Conservation (phyloP, 306 rosid genomes). For the Macrotyloma uniflorum region DNA sequence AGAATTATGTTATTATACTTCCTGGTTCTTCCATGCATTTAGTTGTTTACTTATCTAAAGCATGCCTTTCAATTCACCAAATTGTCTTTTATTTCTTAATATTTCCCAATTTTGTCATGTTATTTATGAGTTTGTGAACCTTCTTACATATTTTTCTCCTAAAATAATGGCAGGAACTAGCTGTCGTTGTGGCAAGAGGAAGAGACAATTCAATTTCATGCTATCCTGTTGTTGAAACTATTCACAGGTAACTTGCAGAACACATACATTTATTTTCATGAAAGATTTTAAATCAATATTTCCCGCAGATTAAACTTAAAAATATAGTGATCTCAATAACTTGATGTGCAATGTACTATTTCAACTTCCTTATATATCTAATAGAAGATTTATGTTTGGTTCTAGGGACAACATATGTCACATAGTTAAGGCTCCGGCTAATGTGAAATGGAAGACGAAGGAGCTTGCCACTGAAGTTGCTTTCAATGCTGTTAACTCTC, state of each 20-base stretch:
- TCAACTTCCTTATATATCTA: constrained; percentile 28
- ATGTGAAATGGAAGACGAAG: constrained; percentile 67
- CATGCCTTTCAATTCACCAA: background rate
- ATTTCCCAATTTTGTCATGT: background rate
- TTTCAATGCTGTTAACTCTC: constrained; percentile 74
- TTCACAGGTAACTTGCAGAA: constrained; percentile 75
- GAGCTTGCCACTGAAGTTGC: constrained; percentile 80
- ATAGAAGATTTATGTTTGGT: constrained; percentile 36
- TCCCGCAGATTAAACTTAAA: constrained; percentile 18
- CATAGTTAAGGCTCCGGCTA: constrained; percentile 86
- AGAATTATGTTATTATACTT: constrained; percentile 26
- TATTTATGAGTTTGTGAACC: constrained; percentile 16
- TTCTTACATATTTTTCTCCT: background rate
- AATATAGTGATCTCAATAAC: background rate
- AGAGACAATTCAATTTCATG: constrained; percentile 76
- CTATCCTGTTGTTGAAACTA: constrained; percentile 92
- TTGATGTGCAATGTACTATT: constrained; percentile 14
- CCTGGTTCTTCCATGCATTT: constrained; percentile 18
- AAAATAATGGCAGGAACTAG: constrained; percentile 69
- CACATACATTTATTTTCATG: constrained; percentile 8
- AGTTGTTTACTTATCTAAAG: background rate
- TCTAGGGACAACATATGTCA: constrained; percentile 90
- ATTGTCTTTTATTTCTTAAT: background rate
- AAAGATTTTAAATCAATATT: constrained; percentile 9
- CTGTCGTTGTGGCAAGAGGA: constrained; percentile 88